Evolutionary conservation across 2,329 filamentous ascomycete species (phyloP).

Genomic region (Moelleriella libera): DNA sequence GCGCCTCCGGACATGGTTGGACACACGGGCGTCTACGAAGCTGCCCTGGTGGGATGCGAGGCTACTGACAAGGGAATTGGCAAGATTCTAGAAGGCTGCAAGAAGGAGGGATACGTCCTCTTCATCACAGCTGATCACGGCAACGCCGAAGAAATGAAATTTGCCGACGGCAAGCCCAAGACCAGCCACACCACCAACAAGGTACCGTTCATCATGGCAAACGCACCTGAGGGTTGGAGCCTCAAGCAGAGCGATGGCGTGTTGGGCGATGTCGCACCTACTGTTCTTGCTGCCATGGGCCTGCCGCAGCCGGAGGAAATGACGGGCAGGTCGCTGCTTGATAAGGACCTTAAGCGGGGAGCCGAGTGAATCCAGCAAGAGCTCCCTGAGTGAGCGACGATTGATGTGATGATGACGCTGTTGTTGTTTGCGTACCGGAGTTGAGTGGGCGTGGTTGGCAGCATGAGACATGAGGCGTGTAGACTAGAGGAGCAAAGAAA

Average conservation of each 20-base stretch:
- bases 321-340: conserved; percentile 71
- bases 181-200: conserved; percentile 97
- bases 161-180: conserved; percentile 88
- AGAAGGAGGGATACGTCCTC: conserved; percentile 81
- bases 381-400: neutral
- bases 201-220: conserved; percentile 96
- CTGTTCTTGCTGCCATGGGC: conserved; percentile 80
- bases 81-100: conserved; percentile 83
- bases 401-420: neutral
- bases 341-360: conserved; percentile 45
- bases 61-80: conserved; percentile 92
- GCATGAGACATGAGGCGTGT: conserved; percentile 1
- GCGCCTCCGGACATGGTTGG: conserved; percentile 98
- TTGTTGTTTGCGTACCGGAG: conserved; percentile 2
- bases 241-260: conserved; percentile 76
- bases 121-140: conserved; percentile 96
- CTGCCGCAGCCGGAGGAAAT: conserved; percentile 83
- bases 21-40: conserved; percentile 94
- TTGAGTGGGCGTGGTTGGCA: neutral
- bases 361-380: conserved; percentile 9
- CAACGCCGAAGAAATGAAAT: conserved; percentile 99
- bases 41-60: conserved; percentile 69
- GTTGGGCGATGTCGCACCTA: conserved; percentile 96
- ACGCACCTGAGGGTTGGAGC: conserved; percentile 79
- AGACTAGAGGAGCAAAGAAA: conserved; percentile 2